Evolutionary conservation across 257 asterid genomes (phyloP), one percentile per base, ranked within the genome.

Genomic region (Jasminum sambac): DNA sequence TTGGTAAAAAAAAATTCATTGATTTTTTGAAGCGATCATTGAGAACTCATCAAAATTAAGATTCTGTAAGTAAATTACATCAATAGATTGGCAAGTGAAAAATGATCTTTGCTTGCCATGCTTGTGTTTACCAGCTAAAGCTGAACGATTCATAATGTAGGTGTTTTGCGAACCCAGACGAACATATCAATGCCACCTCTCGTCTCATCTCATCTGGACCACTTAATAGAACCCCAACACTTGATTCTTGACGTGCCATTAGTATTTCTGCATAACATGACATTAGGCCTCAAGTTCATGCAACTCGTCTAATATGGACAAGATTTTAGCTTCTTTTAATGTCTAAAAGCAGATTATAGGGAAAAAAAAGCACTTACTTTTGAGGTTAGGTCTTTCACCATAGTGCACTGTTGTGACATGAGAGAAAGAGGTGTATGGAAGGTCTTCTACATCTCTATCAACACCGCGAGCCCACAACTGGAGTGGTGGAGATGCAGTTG

Each of bases 151-250:
- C 73, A 69, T 82, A 88, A 58, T 71, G 80, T 70, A 84, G 69
- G 74, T 70, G 75, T 11, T 66, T 58, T 36, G 70, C 73, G 5
- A 19, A 66, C 66, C 62, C 71, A 26, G 85, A 67, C 4, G 88
- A 72, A 65, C 95, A 88, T 0, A 85, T 66, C 57, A 57, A 74
- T 5, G 90, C 93, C 10, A 76, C 83, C 21, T 83, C 87, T 42
- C 74, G 85, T 36, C 80, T 81, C 87, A 85, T 85, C 67, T 62
- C 83, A 71, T 79, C 78, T 9, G 94, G 86, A 13, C 89, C 85
- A 43, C 95, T 76, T 13, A 77, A 86, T 8, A 76, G 41, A 14
- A 81, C 86, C 8, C 86, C 86, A 3, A 77, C 72, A 6, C 72
- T 70, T 5, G 62, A 30, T 46, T 74, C 87, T 55, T 74, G 67